phyloP scores from a whole-genome alignment of 192 early-diverging fungal species.

The Umbelopsis sp. region DNA sequence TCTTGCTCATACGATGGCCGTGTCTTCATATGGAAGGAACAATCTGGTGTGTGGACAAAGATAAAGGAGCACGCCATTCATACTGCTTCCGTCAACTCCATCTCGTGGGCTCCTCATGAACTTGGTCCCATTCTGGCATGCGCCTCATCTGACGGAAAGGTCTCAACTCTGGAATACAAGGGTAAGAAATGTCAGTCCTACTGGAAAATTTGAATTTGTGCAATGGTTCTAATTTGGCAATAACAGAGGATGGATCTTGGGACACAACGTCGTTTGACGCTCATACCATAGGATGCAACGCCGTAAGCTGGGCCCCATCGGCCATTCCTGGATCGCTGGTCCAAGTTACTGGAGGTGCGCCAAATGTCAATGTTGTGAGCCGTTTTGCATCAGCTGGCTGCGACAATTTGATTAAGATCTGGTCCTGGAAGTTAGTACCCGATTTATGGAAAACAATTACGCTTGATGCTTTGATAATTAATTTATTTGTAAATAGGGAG shows the following conservation, averaged over 20 bases:
- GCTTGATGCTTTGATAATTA: too few species aligned
- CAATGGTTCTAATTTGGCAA: not conserved
- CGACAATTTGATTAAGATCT: conserved; percentile 96
- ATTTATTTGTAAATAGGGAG: conserved; percentile 49
- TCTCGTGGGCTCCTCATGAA: conserved; percentile 97
- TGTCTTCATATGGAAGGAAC: conserved; percentile 96
- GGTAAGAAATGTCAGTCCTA: conserved; percentile 49
- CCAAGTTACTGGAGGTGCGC: conserved; percentile 59
- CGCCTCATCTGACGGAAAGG: conserved; percentile 94
- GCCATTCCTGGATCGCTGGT: conserved; percentile 76
- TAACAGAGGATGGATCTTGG: conserved; percentile 84
- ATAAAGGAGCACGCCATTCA: conserved; percentile 89
- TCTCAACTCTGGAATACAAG: conserved; percentile 91
- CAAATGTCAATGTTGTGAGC: conserved; percentile 60
- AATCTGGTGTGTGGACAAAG: conserved; percentile 73
- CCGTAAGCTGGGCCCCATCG: conserved; percentile 94
- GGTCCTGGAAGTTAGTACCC: conserved; percentile 61
- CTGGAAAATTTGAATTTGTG: not conserved
- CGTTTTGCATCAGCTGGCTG: conserved; percentile 93
- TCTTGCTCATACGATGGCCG: conserved; percentile 96
- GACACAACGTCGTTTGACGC: conserved; percentile 78
- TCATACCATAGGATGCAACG: conserved; percentile 90
- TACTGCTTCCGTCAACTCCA: conserved; percentile 94
- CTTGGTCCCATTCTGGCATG: conserved; percentile 89
- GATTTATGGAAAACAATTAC: not conserved